Evolutionary conservation across 2,329 filamentous ascomycete species (phyloP), one percentile per base, ranked within the genome.

Genomic region (Tolypocladium cylindrosporum): DNA sequence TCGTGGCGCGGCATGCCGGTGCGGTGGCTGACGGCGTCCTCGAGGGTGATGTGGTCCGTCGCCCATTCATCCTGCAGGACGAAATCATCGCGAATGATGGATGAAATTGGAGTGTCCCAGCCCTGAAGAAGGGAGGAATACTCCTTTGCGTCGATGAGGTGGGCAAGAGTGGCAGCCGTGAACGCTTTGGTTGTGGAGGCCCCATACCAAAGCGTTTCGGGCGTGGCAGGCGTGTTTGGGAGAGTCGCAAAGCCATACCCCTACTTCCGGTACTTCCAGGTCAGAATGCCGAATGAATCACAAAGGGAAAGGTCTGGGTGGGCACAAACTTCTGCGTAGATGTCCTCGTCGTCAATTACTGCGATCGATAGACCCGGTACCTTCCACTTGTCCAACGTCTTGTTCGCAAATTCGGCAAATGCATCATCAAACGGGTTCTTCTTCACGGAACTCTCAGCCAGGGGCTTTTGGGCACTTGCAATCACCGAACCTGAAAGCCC

Each of bases 101-200:
- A 67, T 1, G 72, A 72, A 43, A 84, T 74, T 1, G 73, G 72
- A 1, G 78, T 78, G 3, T 70, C 66, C 78, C 79, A 84, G 42
- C 75, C 70, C 1, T 77, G 62, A 65, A 68, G 40, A 19, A 65
- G 54, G 3, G 56, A 56, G 1, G 66, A 57, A 48, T 65, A 60
- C 31, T 60, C 40, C 10, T 77, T 71, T n/a, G 75, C 73, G 14
- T 82, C 71, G 14, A 84, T 74, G 9, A 81, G 65, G 1, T 79
- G 75, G 1, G 83, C 67, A 2, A 86, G 66, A 0, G 74, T 71
- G 0, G 80, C 79, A 1, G 78, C 76, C 0, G 77, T 79, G 57
- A 81, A 75, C 4, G 80, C 78, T 65, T 86, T 86, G 31, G 81
- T 83, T 1, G 76, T 83, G 51, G 80, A 83, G 2, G 76, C 83